Evolutionary conservation across 2,329 filamentous ascomycete genomes (phyloP), one percentile per base, ranked within the genome.

Genomic region (Triangularia verruculosa): DNA sequence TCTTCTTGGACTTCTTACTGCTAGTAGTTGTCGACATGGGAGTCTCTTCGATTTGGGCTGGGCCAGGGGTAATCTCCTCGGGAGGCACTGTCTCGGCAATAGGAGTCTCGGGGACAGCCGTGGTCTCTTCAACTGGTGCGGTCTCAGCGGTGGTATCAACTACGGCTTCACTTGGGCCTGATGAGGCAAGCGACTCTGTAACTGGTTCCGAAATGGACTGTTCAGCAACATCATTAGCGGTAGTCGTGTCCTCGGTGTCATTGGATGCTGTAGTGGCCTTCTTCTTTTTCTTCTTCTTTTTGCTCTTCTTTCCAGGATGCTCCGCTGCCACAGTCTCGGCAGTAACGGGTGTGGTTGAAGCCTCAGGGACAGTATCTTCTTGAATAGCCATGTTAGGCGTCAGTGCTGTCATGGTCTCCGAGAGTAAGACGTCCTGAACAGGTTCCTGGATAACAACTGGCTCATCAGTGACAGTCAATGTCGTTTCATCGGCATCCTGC

Each of bases 1-100:
- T 74, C 59, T 68, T 70, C 61, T 74, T 74, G 56, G 73, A 74
- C 25, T 63, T 61, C 64, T 72, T 73, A 64, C 72, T 73, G 54
- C 65, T 43, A 30, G 65, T 57, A 56, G 63, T 12, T 12, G 66
- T 57, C 12, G 70, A 60, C 17, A 65, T 53, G 12, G 66, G n/a
- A 15, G 15, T 17, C 25, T 54, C 51, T 24, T 54, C 22, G 51
- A 54, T 24, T 54, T 24, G 51, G 13, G 25, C 22, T 25, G 51
- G n/a, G 20, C 7, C 22, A 54, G 51, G 51, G 57, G 25, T 6
- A 27, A 11, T 54, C 20, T 54, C 51, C 11, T 62, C 61, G 7
- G 52, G 58, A 20, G 55, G 47, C 7, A 57, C 27, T 30, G 58
- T 15, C 25, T 54, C 51, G n/a, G 15, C 51, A 17, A 15, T 5